These are phyloP conservation scores for Omphalotus olearius DNA, from an alignment of 1,284 basidiomycete genomes.

Conservation along the genomic window DNA sequence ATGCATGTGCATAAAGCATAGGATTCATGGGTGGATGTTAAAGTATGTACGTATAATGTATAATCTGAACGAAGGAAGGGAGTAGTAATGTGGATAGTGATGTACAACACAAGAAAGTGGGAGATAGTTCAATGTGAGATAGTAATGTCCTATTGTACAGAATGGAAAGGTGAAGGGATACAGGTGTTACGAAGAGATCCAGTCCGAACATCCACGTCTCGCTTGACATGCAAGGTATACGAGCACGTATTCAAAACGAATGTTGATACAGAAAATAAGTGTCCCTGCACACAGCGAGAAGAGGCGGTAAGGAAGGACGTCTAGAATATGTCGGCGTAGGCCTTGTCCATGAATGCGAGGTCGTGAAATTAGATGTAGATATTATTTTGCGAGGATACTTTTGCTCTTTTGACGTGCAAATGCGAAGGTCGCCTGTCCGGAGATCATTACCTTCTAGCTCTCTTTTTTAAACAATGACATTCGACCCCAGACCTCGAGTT, in stretches of 20 bases:
- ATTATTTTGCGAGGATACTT: background rate
- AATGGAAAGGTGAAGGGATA: background rate
- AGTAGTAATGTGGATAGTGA: conserved; percentile 7
- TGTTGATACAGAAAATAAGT: background rate
- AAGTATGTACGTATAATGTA: no score
- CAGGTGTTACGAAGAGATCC: background rate
- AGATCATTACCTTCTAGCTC: no score
- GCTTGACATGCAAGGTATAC: no score
- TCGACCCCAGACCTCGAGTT: conserved; percentile 4
- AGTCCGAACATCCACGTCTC: background rate
- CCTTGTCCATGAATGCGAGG: background rate
- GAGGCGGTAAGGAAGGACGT: background rate
- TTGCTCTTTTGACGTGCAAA: background rate
- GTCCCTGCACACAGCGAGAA: conserved; percentile 7
- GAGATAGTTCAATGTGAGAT: conserved; percentile 1
- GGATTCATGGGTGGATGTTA: no score
- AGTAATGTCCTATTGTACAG: background rate
- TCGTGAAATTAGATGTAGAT: background rate
- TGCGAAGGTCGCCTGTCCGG: background rate
- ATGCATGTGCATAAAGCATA: no score
- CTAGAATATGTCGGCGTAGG: background rate
- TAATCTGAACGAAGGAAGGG: background rate
- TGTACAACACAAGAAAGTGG: background rate
- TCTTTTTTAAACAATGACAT: conserved; percentile 4
- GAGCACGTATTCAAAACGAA: background rate